Percentiles rank a stretch among this genome's conserved stretches.
These are phyloP conservation scores for Aristolochia contorta DNA, from an alignment of 164 flowering plant species.

Conservation along the genomic window DNA sequence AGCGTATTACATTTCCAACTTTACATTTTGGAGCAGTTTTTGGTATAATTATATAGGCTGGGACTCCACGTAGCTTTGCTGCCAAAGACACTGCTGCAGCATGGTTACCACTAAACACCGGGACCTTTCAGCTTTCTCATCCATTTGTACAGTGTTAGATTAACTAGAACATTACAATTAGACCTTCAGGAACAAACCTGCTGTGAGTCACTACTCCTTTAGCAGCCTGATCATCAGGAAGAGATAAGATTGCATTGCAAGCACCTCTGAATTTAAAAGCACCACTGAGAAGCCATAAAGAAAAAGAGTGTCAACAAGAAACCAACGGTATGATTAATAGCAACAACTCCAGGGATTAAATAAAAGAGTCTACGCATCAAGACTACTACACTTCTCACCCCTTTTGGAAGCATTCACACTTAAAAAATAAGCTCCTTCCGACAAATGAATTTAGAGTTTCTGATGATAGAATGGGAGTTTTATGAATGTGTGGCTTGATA, in stretches of 20 bases:
- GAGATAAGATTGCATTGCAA: constrained; percentile 81
- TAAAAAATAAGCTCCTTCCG: constrained; percentile 58
- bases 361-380: neutral
- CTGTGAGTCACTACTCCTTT: constrained; percentile 94
- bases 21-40: constrained; percentile 83
- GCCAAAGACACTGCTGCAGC: constrained; percentile 94
- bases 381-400: constrained; percentile 43
- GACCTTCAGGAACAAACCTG: constrained; percentile 40
- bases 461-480: constrained; percentile 69
- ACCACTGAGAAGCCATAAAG: constrained; percentile 36
- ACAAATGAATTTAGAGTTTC: constrained; percentile 55
- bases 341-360: neutral
- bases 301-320: neutral
- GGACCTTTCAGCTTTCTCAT: neutral
- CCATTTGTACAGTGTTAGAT: neutral
- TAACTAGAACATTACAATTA: neutral
- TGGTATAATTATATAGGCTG: constrained; percentile 79
- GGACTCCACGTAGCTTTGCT: constrained; percentile 70
- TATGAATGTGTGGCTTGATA: constrained; percentile 42
- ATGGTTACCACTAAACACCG: constrained; percentile 62
- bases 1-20: constrained; percentile 79
- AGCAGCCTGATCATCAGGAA: constrained; percentile 53
- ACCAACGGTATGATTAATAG: neutral
- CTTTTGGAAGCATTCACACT: constrained; percentile 88
- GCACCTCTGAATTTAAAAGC: constrained; percentile 97